Conservation (phyloP, 331 rosid genomes). For the Telfairia occidentalis region DNA sequence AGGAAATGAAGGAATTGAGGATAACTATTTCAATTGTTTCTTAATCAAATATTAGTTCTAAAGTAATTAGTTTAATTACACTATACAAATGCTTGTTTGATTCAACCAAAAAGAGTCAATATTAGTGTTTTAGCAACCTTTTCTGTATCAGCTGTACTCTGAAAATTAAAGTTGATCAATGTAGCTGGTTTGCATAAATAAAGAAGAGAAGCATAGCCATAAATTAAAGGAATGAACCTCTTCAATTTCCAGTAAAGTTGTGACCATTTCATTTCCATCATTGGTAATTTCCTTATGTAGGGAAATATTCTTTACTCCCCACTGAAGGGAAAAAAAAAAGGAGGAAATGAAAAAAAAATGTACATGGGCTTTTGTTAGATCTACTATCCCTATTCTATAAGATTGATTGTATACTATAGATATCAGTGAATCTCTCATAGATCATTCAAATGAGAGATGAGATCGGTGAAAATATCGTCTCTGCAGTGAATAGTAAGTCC, state of each 20-base stretch:
- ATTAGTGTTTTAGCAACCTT: neutral
- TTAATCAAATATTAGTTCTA: neutral
- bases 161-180: neutral
- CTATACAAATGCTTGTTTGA: neutral
- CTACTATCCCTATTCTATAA: neutral
- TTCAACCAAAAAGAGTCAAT: neutral
- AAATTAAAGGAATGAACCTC: neutral
- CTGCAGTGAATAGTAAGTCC: conserved; percentile 20
- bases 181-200: neutral
- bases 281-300: neutral
- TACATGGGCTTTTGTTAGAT: neutral
- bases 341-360: neutral
- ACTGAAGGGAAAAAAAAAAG: neutral
- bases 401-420: neutral
- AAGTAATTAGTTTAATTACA: neutral
- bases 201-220: neutral
- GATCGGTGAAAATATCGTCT: conserved; percentile 12
- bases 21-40: neutral
- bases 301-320: neutral
- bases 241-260: neutral
- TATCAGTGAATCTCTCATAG: neutral
- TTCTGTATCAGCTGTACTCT: neutral
- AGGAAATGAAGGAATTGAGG: neutral
- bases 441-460: conserved; percentile 12
- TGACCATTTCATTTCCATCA: neutral